These are phyloP conservation scores for Penicillium freii DNA, from an alignment of 2,329 filamentous ascomycete species.

Conservation along the genomic window DNA sequence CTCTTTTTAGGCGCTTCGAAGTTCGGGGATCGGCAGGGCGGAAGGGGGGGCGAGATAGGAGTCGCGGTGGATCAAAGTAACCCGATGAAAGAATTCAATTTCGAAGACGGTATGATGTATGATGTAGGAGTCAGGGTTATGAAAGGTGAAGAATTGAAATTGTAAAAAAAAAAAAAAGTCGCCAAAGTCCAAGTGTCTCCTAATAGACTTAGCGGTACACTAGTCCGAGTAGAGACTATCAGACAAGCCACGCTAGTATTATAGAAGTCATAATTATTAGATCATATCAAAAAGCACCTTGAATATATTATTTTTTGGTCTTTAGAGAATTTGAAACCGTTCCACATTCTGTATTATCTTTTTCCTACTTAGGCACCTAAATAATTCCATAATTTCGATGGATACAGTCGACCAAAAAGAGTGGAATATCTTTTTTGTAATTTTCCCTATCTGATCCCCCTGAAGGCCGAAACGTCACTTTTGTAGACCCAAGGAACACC, in stretches of 20 bases:
- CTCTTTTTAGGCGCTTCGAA: constrained; percentile 20
- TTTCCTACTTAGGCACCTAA: not conserved
- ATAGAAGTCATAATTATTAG: constrained; percentile 1
- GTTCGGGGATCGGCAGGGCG: constrained; percentile 20
- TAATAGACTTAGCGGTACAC: constrained; percentile 13
- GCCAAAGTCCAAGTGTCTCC: not conserved
- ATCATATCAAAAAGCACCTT: not conserved
- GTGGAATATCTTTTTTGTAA: not conserved
- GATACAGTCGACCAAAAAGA: not conserved
- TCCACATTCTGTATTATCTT: not conserved
- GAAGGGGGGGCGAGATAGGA: constrained; percentile 14
- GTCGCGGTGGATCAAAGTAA: constrained; percentile 8
- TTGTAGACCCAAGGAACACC: constrained; percentile 7
- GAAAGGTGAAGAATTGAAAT: not conserved
- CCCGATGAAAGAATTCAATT: not conserved
- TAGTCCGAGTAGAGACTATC: constrained; percentile 9
- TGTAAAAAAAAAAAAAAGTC: constrained; percentile 1
- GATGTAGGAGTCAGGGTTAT: not conserved
- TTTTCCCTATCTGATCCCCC: constrained; percentile 5
- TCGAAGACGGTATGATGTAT: not conserved
- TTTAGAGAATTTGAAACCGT: not conserved
- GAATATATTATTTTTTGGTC: not conserved
- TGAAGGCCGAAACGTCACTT: constrained; percentile 7
- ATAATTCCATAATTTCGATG: not conserved
- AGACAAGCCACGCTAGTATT: constrained; percentile 6